Evolutionary conservation across 257 asterid species (phyloP), one percentile per base, ranked within the genome.

Genomic region (Marsdenia floribunda): DNA sequence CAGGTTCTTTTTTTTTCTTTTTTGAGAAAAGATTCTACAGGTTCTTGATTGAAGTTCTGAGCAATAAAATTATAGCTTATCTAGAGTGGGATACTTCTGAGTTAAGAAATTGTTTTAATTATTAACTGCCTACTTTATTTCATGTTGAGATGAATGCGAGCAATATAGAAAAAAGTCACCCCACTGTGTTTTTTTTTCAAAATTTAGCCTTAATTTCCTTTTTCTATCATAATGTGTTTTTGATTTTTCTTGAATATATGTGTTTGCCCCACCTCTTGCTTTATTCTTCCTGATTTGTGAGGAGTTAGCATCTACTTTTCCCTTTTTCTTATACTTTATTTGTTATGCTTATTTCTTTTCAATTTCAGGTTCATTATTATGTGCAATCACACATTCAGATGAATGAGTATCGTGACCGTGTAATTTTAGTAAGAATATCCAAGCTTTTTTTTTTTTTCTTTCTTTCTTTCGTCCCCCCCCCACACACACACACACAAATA

Each of bases 401-500:
- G 89, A 95, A 95, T 64, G 99, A 95, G 77, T 95, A 89, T 83
- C 82, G 99, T 71, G 99, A 92, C 81, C 95, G 96, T n/a, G 93
- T 95, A 78, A 76, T 91, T 79, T 80, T 95, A 85, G 99, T 95
- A 80, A 84, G 91, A 38, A 66, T 66, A 38, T 66, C 71, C 52
- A 21, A 37, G 13, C 6, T 66, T 78, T 66, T 79, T 44, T 71
- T 54, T 6, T 16, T 16, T 16, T 16, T 21, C 16, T 0, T 42
- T 42, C 9, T 42, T 42, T 0, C 6, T 3, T 3, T 0, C 6
- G 0, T 3, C 42, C 42, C 4, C 42, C 42, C 42, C 42, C 42
- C 42, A 37, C 2, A 37, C 2, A 42, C n/a, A n/a, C n/a, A n/a
- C n/a, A n/a, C n/a, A n/a, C n/a, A 64, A 83, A 84, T 84, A 75